A percentile compares a stretch with the other conserved stretches of the same genome.
Conservation (phyloP, 371 early-diverging fungal genomes). For the Mortierella polycephala region DNA sequence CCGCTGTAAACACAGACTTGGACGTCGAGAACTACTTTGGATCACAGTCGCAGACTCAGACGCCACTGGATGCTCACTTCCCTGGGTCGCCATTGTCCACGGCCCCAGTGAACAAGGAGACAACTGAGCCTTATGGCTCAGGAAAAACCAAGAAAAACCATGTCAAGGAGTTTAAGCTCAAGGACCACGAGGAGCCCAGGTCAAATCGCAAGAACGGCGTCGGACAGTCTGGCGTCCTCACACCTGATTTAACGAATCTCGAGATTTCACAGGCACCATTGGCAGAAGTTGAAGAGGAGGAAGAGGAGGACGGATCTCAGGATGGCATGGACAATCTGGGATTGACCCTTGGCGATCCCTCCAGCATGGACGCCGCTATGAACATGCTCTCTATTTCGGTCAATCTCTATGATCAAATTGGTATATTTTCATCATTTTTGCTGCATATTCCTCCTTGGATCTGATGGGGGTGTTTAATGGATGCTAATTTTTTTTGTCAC, state of each 20-base stretch:
- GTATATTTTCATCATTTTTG: slow-evolving; percentile 17
- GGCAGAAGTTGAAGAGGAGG: slow-evolving; percentile 29
- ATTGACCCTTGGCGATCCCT: slow-evolving; percentile 75
- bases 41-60: slow-evolving; percentile 11
- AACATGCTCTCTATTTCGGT: slow-evolving; percentile 70
- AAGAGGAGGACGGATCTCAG: slow-evolving; percentile 45
- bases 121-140: slow-evolving; percentile 18
- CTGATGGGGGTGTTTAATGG: neutral
- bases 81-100: slow-evolving; percentile 56
- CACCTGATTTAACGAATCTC: slow-evolving; percentile 25
- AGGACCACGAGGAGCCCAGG: slow-evolving; percentile 60
- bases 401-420: slow-evolving; percentile 85
- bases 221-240: slow-evolving; percentile 11
- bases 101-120: slow-evolving; percentile 4
- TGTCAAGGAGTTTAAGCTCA: slow-evolving; percentile 59
- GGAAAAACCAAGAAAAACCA: slow-evolving; percentile 19
- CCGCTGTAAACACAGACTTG: slow-evolving; percentile 27
- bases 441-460: too few species aligned
- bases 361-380: slow-evolving; percentile 71
- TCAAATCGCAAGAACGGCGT: slow-evolving; percentile 26
- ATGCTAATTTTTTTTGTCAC: neutral
- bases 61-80: neutral
- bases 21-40: slow-evolving; percentile 54
- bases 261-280: slow-evolving; percentile 27
- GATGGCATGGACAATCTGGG: slow-evolving; percentile 61